These are phyloP conservation scores for Penicillium glabrum DNA, from an alignment of 2,329 filamentous ascomycete species.

Conservation along the genomic window DNA sequence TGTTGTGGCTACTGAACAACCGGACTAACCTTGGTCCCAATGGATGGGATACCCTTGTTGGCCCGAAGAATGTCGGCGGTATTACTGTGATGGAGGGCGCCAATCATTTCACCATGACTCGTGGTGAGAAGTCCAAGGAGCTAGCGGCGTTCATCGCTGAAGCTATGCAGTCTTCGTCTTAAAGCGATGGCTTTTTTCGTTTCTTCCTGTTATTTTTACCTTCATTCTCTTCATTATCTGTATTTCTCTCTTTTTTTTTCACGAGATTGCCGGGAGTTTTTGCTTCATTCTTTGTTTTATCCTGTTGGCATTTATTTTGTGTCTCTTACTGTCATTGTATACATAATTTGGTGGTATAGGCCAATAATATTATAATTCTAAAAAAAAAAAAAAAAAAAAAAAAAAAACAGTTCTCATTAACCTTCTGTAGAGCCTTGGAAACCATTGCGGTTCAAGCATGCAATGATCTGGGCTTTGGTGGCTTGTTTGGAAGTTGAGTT, in stretches of 20 bases:
- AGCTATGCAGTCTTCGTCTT: conserved; percentile 19
- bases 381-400: not conserved
- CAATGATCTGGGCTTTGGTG: not conserved
- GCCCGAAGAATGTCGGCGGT: conserved; percentile 33
- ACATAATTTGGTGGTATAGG: conserved; percentile 4
- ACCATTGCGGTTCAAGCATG: too few relatives aligned
- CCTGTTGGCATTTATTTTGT: not conserved
- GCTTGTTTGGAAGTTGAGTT: not conserved
- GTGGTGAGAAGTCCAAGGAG: conserved; percentile 31
- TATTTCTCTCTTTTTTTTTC: not conserved
- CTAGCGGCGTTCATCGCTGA: conserved; percentile 29
- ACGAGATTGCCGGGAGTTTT: not conserved
- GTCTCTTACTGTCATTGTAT: conserved; percentile 4
- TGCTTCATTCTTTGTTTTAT: not conserved
- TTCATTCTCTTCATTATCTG: not conserved
- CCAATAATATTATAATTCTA: not conserved
- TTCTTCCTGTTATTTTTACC: not conserved
- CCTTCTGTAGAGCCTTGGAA: too few relatives aligned
- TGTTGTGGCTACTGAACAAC: conserved; percentile 52
- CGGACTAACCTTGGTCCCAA: conserved; percentile 49
- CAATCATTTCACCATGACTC: conserved; percentile 38
- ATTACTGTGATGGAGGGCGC: conserved; percentile 35
- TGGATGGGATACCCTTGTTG: conserved; percentile 49
- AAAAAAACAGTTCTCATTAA: too few relatives aligned
- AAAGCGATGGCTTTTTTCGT: not conserved